A percentile compares a stretch with the other conserved stretches of the same genome.
phyloP scores from a whole-genome alignment of 1,284 basidiomycete genomes.

The Phylloboletellus chloephorus region DNA sequence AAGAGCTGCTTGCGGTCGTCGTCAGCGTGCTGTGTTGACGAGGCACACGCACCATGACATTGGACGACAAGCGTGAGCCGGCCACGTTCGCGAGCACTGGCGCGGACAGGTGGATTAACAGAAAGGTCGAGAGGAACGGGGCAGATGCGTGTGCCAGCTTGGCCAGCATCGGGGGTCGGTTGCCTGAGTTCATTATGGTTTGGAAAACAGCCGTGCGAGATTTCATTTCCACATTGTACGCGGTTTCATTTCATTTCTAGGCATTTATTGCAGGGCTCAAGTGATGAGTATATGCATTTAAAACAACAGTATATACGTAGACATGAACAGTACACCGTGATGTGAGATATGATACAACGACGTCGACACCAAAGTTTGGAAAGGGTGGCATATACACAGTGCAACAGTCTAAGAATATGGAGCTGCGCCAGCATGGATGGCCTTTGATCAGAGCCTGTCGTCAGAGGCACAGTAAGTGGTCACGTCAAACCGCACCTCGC shows the following conservation, averaged over 20 bases:
- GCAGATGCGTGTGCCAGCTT: slow-evolving; percentile 49
- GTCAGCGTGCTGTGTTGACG: neutral
- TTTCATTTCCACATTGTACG: too few relatives aligned
- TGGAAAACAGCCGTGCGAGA: neutral
- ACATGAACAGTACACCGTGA: too few relatives aligned
- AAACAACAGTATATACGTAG: too few relatives aligned
- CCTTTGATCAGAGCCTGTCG: neutral
- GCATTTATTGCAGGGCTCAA: too few relatives aligned
- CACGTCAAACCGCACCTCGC: neutral
- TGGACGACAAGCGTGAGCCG: slow-evolving; percentile 58
- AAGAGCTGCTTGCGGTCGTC: slow-evolving; percentile 44
- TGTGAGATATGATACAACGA: too few relatives aligned
- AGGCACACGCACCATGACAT: slow-evolving; percentile 53
- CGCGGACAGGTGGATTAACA: slow-evolving; percentile 63
- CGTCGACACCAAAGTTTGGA: too few relatives aligned
- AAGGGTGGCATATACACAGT: too few relatives aligned
- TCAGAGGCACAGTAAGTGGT: neutral
- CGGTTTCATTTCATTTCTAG: too few relatives aligned
- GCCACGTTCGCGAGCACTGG: slow-evolving; percentile 63
- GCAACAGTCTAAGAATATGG: too few relatives aligned
- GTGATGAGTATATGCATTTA: too few relatives aligned
- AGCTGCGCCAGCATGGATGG: too few relatives aligned
- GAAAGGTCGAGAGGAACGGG: slow-evolving; percentile 59
- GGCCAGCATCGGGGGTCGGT: slow-evolving; percentile 32
- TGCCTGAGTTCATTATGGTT: slow-evolving; percentile 4